Percentiles rank a stretch among this genome's conserved stretches.
These are phyloP conservation scores for Ascoidea rubescens DNA, from an alignment of 805 yeast species.

Conservation along the genomic window DNA sequence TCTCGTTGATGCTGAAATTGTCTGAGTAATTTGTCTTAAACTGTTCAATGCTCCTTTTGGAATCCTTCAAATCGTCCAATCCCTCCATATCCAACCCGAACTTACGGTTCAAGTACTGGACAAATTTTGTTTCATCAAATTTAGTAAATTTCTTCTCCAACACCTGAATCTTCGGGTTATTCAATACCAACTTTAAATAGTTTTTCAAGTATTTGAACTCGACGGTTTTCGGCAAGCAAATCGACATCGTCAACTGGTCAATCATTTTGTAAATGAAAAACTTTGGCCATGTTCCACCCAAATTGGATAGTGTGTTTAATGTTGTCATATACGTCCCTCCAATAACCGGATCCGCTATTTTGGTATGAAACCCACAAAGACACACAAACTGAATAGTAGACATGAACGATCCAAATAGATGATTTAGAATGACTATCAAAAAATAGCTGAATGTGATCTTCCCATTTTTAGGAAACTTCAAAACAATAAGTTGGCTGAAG, in stretches of 20 bases:
- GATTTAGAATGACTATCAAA: constrained; percentile 64
- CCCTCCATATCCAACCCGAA: background rate
- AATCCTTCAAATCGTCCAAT: background rate
- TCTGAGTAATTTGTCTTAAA: background rate
- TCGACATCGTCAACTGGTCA: constrained; percentile 58
- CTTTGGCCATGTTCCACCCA: constrained; percentile 98
- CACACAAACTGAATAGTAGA: constrained; percentile 91
- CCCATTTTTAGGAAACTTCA: constrained; percentile 46
- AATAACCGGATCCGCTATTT: constrained; percentile 86
- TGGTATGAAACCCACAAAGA: constrained; percentile 87
- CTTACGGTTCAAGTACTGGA: background rate
- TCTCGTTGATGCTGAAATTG: constrained; percentile 10
- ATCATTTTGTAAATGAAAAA: constrained; percentile 67
- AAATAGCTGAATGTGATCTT: constrained; percentile 40
- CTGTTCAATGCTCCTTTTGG: background rate
- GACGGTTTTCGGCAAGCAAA: constrained; percentile 30
- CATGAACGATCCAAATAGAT: constrained; percentile 81
- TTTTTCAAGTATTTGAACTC: constrained; percentile 5
- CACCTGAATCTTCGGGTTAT: background rate
- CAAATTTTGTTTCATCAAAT: background rate
- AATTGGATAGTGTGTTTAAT: constrained; percentile 76
- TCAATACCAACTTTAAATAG: constrained; percentile 3
- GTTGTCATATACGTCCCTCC: constrained; percentile 99
- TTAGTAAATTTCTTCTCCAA: constrained; percentile 1
- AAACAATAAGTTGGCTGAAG: constrained; percentile 61